A percentile compares a stretch with the other conserved stretches of the same genome.
Conservation (phyloP, 140 eudicot species). For the Anethum foeniculum region DNA sequence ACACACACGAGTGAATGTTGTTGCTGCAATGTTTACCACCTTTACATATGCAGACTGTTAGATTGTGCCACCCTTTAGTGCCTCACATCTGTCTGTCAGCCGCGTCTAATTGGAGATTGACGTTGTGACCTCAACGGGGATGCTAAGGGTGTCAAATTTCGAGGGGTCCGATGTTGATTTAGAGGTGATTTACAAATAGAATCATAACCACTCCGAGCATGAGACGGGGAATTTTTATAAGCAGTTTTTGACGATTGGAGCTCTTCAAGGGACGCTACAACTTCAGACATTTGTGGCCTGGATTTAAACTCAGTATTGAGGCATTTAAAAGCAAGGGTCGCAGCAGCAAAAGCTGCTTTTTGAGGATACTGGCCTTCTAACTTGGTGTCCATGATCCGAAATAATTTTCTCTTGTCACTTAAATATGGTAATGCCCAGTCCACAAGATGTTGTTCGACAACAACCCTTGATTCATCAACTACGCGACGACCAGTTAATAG, state of each 20-base stretch:
- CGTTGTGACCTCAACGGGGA: conserved; percentile 27
- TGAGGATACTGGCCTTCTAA: conserved; percentile 65
- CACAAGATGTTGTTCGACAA: conserved; percentile 45
- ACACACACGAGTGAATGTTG: background rate
- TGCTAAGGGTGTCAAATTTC: conserved; percentile 19
- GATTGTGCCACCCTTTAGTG: background rate
- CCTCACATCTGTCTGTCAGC: conserved; percentile 1
- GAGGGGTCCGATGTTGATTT: conserved; percentile 26
- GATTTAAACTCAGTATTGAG: conserved; percentile 32
- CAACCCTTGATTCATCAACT: conserved; percentile 33
- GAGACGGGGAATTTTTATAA: conserved; percentile 16
- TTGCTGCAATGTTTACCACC: background rate
- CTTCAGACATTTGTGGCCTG: conserved; percentile 53
- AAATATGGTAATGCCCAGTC: conserved; percentile 62
- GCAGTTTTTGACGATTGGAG: conserved; percentile 28
- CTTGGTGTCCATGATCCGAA: conserved; percentile 51
- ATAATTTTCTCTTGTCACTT: conserved; percentile 39
- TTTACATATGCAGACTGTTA: background rate
- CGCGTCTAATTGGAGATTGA: conserved; percentile 17
- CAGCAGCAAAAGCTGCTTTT: conserved; percentile 37
- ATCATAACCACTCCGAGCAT: conserved; percentile 17
- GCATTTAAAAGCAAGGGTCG: conserved; percentile 43
- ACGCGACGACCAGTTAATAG: conserved; percentile 45
- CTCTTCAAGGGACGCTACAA: conserved; percentile 37
- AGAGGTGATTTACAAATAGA: conserved; percentile 28